Evolutionary conservation across 257 asterid genomes (phyloP), one percentile per base, ranked within the genome.

Genomic region (Parsonsia alboflavescens): DNA sequence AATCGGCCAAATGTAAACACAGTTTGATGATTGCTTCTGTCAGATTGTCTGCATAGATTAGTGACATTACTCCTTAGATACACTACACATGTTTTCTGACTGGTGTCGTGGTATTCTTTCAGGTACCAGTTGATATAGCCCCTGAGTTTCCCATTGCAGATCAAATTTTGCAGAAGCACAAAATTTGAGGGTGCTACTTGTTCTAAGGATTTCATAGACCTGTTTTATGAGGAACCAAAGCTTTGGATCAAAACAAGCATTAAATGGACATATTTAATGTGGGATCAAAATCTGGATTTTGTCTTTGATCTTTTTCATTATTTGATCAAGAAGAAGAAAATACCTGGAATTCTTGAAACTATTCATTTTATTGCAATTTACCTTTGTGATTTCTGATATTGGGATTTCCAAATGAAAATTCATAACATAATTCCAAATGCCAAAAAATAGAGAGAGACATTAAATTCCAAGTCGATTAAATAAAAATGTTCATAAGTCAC

Each of bases 111-210:
- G 45, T 78, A 2, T 28, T 46, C 26, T 39, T 81, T 70, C 87
- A 93, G 98, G 97, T 93, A 68, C 97, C 97, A 0, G 98, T 93
- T 81, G 98, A 93, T 75, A 91, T 91, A 71, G 73, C 80, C 80
- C 98, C 98, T n/a, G 86, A 86, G 42, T 93, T 93, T 86, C 93
- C 96, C 41, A 85, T 88, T 53, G 95, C 95, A 1, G 83, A 87
- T 70, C 86, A 84, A 75, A 81, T 93, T 69, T 57, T 93, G 81
- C 66, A 75, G 28, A 76, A 80, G 48, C 62, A 50, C 76, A 59
- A 85, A 79, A 74, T 46, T 63, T 57, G 57, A 44, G 57, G 66
- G 67, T 57, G 15, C 48, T 36, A 54, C 36, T 16, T 58, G 21
- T 21, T 62, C 36, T 8, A 49, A 74, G 36, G 16, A 22, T 22